Percentiles rank a stretch among this genome's conserved stretches.
Conservation (phyloP, 176 grass and related monocot species). For the Triticum dicoccoides region DNA sequence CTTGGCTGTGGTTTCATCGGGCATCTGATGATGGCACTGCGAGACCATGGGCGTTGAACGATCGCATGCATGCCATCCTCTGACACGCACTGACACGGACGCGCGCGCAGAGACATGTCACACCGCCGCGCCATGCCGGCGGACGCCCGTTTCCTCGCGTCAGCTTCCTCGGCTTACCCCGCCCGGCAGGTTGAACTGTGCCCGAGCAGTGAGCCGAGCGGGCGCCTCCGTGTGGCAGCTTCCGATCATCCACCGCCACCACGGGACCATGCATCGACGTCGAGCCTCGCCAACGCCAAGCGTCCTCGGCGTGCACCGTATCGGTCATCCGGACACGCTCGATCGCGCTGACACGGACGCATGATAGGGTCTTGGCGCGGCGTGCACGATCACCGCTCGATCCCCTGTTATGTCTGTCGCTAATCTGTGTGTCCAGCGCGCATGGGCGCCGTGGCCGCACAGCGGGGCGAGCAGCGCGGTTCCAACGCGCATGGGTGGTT, state of each 20-base stretch:
- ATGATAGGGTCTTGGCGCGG: background rate
- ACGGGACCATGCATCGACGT: background rate
- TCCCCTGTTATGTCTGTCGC: background rate
- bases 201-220: conserved; percentile 9
- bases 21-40: background rate
- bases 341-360: conserved; percentile 1
- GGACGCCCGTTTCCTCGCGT: conserved; percentile 37
- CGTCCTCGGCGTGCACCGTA: background rate
- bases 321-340: background rate
- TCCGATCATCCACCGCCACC: background rate
- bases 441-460: background rate
- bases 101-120: background rate
- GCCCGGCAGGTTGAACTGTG: conserved; percentile 31
- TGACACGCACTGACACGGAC: conserved; percentile 22
- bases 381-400: background rate
- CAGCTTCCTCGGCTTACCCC: conserved; percentile 15
- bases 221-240: conserved; percentile 19
- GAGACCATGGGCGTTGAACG: background rate
- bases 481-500: background rate
- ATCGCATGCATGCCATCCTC: background rate
- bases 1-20: background rate
- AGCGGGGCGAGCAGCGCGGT: background rate
- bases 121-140: conserved; percentile 15
- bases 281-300: background rate
- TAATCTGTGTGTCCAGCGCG: background rate